These are phyloP conservation scores for Citrus mangshanensis DNA, from an alignment of 345 rosid species.

Conservation along the genomic window DNA sequence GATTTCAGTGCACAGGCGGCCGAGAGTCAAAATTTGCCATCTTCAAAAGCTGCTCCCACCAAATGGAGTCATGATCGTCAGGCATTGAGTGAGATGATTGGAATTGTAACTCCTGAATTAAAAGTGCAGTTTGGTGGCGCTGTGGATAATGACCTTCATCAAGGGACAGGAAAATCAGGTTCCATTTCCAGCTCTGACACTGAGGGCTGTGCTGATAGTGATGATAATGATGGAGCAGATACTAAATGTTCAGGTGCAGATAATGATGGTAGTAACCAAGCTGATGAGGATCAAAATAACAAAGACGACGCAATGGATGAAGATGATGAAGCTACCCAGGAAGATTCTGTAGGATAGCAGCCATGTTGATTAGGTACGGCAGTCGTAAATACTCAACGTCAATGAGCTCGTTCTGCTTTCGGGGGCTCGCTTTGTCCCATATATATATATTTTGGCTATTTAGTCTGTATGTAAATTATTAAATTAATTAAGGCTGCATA, in stretches of 20 bases:
- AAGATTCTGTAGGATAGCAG: conserved; percentile 32
- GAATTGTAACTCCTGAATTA: conserved; percentile 60
- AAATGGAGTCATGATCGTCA: conserved; percentile 34
- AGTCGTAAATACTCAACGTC: conserved; percentile 5
- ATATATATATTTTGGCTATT: not conserved
- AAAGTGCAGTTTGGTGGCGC: conserved; percentile 46
- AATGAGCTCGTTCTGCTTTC: not conserved
- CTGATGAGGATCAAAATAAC: conserved; percentile 26
- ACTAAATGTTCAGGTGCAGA: conserved; percentile 38
- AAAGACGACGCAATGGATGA: conserved; percentile 47
- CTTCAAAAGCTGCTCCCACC: conserved; percentile 32
- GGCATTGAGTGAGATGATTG: conserved; percentile 59
- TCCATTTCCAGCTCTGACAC: conserved; percentile 55
- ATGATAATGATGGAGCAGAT: conserved; percentile 6
- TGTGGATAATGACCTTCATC: conserved; percentile 26
- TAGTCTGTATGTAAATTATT: not conserved
- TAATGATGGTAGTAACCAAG: conserved; percentile 37
- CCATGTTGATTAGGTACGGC: not conserved
- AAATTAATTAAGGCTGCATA: not conserved
- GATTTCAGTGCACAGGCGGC: conserved; percentile 44
- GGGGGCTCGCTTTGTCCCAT: not conserved
- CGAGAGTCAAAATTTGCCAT: conserved; percentile 61
- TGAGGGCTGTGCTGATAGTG: conserved; percentile 43
- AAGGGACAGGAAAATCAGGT: conserved; percentile 28
- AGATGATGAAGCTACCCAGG: conserved; percentile 48